A percentile compares a stretch with the other conserved stretches of the same genome.
Evolutionary conservation across 176 grass and related monocot species (phyloP).

Genomic region (Metroxylon sagu): DNA sequence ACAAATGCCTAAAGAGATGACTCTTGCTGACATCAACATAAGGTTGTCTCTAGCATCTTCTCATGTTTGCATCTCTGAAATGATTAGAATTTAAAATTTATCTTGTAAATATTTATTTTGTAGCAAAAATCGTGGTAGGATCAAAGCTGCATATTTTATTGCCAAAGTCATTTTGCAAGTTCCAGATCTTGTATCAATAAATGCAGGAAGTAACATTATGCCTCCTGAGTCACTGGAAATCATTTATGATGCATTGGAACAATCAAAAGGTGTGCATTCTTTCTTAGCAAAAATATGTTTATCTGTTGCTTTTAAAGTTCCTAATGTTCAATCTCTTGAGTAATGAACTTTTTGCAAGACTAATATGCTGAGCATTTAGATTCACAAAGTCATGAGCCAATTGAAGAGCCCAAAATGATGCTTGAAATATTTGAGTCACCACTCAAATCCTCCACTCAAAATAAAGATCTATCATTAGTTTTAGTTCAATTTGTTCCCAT

Average conservation of each 20-base stretch:
- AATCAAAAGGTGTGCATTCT: conserved; percentile 24
- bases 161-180: conserved; percentile 36
- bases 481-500: too few species aligned
- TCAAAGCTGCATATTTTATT: conserved; percentile 28
- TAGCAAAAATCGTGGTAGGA: conserved; percentile 34
- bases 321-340: too few species aligned
- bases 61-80: background rate
- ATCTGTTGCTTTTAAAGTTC: too few species aligned
- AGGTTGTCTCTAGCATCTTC: conserved; percentile 26
- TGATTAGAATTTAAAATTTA: background rate
- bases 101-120: conserved; percentile 6
- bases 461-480: too few species aligned
- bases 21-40: conserved; percentile 50
- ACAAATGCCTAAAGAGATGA: conserved; percentile 30
- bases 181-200: conserved; percentile 25
- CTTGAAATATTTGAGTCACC: too few species aligned
- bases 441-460: too few species aligned
- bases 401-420: too few species aligned
- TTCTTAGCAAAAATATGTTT: too few species aligned
- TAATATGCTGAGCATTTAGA: too few species aligned
- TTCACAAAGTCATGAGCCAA: too few species aligned
- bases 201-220: conserved; percentile 43
- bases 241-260: conserved; percentile 32
- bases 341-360: too few species aligned
- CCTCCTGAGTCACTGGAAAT: conserved; percentile 40